Evolutionary conservation across 2,329 filamentous ascomycete species (phyloP), one percentile per base, ranked within the genome.

Genomic region (Dendrostoma leiphaemia): DNA sequence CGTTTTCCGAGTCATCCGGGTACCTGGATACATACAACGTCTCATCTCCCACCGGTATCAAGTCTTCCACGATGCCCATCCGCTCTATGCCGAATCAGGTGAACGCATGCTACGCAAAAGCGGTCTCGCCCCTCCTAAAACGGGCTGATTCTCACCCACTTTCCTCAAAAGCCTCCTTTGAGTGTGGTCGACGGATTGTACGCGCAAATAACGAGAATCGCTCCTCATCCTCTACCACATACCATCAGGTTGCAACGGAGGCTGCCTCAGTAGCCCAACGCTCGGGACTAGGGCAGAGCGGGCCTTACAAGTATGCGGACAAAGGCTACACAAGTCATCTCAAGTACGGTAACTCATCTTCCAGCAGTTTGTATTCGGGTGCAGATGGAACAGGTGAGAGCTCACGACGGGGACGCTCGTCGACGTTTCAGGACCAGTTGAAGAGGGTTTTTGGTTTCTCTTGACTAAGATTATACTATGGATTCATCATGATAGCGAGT

Each of bases 21-120:
- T 71, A 67, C 43, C 53, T 71, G 19, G 69, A 72, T 3, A 61
- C 62, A 10, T 71, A 69, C 53, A 61, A 60, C 6, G 40, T 53
- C 1, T 19, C n/a, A 6, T n/a, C 10, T 21, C 19, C 38, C 4
- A 29, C 6, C 3, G 31, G 34, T 24, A 35, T 21, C n/a, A 49
- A 4, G 28, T 43, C 50, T 10, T 31, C 45, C 9, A 17, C 46
- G 1, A 5, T 49, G 6, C 13, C 19, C n/a, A 13, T 53, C 19
- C 32, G 15, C 6, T 49, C 45, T 4, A 6, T n/a, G 4, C 21
- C 24, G 31, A 28, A 12, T 6, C 17, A 12, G 32, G 35, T 26
- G 3, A 3, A 13, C 10, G 17, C 3, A 2, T 21, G 19, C 15
- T 41, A 21, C 10, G 17, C 28, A 5, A 46, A 15, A 31, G 31